Percentiles rank a stretch among this genome's conserved stretches.
Conservation (phyloP, 2,329 filamentous ascomycete species). For the Talaromyces rugulosus region DNA sequence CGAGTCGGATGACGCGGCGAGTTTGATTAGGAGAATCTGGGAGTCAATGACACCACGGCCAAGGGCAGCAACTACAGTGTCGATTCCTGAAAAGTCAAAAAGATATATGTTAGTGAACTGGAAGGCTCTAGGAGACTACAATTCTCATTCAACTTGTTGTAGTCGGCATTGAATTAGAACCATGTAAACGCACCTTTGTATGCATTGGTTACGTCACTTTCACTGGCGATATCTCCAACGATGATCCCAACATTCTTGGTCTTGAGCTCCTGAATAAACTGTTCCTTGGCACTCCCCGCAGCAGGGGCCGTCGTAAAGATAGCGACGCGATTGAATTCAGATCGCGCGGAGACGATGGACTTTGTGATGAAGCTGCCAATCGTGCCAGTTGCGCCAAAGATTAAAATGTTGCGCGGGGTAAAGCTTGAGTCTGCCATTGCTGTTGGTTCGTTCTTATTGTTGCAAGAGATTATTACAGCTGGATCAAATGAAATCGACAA, state of each 20-base stretch:
- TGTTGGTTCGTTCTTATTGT: neutral
- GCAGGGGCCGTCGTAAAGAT: constrained; percentile 56
- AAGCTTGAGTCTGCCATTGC: constrained; percentile 10
- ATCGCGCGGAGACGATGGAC: constrained; percentile 45
- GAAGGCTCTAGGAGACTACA: neutral
- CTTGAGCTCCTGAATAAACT: constrained; percentile 46
- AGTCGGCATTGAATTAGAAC: too few species aligned
- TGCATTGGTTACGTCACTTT: constrained; percentile 52
- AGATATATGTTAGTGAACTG: neutral
- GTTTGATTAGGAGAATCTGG: constrained; percentile 58
- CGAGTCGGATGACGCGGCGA: constrained; percentile 50
- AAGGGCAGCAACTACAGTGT: constrained; percentile 63
- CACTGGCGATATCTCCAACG: constrained; percentile 52
- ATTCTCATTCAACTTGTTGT: neutral
- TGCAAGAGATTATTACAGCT: neutral
- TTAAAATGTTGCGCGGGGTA: constrained; percentile 41
- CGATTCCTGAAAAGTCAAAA: constrained; percentile 41
- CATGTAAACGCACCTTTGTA: constrained; percentile 42
- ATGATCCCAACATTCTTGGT: constrained; percentile 49
- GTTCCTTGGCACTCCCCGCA: constrained; percentile 42
- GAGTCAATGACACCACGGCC: constrained; percentile 59
- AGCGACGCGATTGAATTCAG: constrained; percentile 47
- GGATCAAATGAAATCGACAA: neutral
- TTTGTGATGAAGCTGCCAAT: constrained; percentile 51
- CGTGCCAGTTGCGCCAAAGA: constrained; percentile 52